These are phyloP conservation scores for Ampelomyces quisqualis DNA, from an alignment of 2,329 filamentous ascomycete genomes.

Conservation along the genomic window DNA sequence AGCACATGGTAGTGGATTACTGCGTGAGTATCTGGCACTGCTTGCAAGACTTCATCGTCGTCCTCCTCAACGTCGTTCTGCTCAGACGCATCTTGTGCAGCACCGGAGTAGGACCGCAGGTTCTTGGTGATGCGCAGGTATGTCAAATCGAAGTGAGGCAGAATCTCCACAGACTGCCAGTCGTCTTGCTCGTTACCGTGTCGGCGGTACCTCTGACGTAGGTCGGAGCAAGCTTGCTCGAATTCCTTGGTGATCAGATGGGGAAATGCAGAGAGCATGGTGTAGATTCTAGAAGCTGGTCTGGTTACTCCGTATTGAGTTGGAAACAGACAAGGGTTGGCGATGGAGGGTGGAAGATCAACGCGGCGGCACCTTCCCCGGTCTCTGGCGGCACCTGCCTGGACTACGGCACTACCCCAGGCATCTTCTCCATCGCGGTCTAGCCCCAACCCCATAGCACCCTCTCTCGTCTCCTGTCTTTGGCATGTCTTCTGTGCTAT, in stretches of 20 bases:
- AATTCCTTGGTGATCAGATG: constrained; percentile 34
- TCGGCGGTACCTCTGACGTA: constrained; percentile 20
- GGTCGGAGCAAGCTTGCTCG: constrained; percentile 22
- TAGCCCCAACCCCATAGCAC: constrained; percentile 20
- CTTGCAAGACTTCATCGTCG: constrained; percentile 24
- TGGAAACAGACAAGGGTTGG: neutral
- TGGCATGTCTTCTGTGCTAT: constrained; percentile 22
- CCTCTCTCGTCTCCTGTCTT: constrained; percentile 12
- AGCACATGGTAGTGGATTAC: constrained; percentile 46
- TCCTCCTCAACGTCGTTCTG: constrained; percentile 17
- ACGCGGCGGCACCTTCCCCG: constrained; percentile 8
- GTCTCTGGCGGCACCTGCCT: constrained; percentile 19
- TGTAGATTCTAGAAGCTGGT: neutral
- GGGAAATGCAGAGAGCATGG: constrained; percentile 28
- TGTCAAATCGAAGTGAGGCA: constrained; percentile 10
- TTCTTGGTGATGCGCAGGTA: constrained; percentile 27
- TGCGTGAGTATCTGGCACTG: neutral
- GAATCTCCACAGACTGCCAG: constrained; percentile 27
- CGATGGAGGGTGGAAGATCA: constrained; percentile 1
- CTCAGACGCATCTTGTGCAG: neutral
- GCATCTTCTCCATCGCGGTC: constrained; percentile 15
- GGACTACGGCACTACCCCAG: constrained; percentile 20
- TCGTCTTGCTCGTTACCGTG: constrained; percentile 17
- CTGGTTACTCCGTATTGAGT: no score
- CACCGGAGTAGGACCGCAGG: neutral